Conservation (phyloP, 306 rosid species). For the Glycine tomentella region DNA sequence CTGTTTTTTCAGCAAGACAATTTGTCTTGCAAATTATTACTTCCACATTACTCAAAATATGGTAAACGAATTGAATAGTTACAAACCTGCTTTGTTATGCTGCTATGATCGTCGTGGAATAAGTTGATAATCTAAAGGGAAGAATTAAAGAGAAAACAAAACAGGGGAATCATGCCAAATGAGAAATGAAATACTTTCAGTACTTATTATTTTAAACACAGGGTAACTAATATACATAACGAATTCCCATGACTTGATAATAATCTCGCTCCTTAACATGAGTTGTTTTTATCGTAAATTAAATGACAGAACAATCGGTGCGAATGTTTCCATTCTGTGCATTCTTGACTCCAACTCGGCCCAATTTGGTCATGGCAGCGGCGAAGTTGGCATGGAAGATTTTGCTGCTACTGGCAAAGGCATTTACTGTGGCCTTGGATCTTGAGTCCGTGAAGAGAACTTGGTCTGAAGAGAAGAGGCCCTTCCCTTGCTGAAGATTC, state of each 20-base stretch:
- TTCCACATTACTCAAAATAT: too few species aligned
- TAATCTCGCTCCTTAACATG: background rate
- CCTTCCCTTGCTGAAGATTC: constrained; percentile 71
- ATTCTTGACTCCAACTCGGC: constrained; percentile 77
- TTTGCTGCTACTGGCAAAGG: constrained; percentile 55
- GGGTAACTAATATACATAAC: constrained; percentile 44
- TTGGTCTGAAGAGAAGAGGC: constrained; percentile 78
- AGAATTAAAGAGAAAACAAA: background rate
- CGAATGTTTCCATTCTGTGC: constrained; percentile 71
- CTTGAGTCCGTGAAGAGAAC: constrained; percentile 63
- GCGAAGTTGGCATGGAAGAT: constrained; percentile 62
- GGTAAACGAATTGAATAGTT: too few species aligned
- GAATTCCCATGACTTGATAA: constrained; percentile 3
- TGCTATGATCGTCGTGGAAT: too few species aligned
- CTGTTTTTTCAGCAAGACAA: too few species aligned
- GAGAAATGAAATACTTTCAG: constrained; percentile 13
- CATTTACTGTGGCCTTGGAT: constrained; percentile 59
- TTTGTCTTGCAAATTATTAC: too few species aligned
- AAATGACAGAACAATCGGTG: constrained; percentile 59
- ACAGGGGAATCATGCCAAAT: constrained; percentile 4
- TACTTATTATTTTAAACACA: constrained; percentile 16
- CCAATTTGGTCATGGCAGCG: constrained; percentile 75
- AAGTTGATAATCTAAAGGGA: constrained; percentile 10
- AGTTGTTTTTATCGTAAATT: constrained; percentile 12
- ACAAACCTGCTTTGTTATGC: too few species aligned